Percentiles rank a stretch among this genome's conserved stretches.
Conservation (phyloP, 192 early-diverging fungal genomes). For the Jimgerdemannia lactiflua region DNA sequence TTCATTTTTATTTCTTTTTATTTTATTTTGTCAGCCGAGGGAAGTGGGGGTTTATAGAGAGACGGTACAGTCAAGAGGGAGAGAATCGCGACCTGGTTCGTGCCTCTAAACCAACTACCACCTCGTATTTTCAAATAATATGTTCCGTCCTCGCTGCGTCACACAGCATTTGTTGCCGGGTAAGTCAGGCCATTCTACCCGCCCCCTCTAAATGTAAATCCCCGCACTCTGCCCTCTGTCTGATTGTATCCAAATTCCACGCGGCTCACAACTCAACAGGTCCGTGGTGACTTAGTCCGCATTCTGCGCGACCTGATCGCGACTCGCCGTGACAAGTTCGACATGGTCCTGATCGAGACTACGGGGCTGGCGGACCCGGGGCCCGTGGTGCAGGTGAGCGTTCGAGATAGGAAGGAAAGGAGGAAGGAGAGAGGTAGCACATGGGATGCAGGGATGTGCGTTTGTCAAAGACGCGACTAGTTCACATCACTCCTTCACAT, state of each 20-base stretch:
- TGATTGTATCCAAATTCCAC: too few species aligned
- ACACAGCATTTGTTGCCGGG: slow-evolving; percentile 11
- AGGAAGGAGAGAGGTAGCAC: too few species aligned
- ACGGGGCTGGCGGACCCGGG: slow-evolving; percentile 39
- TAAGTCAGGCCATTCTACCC: background rate
- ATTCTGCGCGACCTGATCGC: slow-evolving; percentile 13
- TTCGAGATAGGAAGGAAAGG: background rate
- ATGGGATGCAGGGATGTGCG: too few species aligned
- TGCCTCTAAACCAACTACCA: too few species aligned
- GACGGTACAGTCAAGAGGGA: too few species aligned
- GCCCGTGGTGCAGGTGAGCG: slow-evolving; percentile 23
- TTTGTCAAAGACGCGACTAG: too few species aligned
- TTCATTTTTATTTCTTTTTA: slow-evolving; percentile 12
- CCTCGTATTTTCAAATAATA: background rate
- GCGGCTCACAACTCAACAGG: background rate
- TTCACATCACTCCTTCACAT: too few species aligned
- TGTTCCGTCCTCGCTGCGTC: background rate
- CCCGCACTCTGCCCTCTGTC: too few species aligned
- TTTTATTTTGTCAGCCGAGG: background rate
- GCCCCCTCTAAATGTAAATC: too few species aligned
- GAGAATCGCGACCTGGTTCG: too few species aligned
- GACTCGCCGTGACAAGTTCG: slow-evolving; percentile 20
- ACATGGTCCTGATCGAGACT: slow-evolving; percentile 37
- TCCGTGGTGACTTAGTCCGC: slow-evolving; percentile 14
- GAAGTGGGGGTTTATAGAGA: too few species aligned